These are phyloP conservation scores for Chloropicon primus DNA, from an alignment of 139 green algal genomes.

Conservation along the genomic window DNA sequence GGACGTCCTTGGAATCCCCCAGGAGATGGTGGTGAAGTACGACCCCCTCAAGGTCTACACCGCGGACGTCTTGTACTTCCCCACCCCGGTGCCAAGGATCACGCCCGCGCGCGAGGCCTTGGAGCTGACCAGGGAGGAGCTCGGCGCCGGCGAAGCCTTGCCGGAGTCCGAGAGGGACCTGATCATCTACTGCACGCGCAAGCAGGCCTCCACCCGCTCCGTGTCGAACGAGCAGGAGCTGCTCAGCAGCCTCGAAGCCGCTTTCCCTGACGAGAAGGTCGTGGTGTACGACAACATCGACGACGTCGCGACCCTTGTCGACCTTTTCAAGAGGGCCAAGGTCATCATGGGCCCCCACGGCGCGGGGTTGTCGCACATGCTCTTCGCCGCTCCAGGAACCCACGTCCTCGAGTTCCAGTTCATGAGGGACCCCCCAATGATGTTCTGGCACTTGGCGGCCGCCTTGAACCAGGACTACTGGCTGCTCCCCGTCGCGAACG, in stretches of 20 bases:
- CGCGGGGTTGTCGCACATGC: conserved; percentile 20
- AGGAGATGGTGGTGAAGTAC: conserved; percentile 14
- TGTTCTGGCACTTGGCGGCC: conserved; percentile 24
- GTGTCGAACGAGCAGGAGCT: conserved; percentile 20
- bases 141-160: conserved; percentile 10
- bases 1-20: conserved; percentile 22
- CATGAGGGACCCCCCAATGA: conserved; percentile 18
- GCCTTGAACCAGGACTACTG: conserved; percentile 19
- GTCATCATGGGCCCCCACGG: conserved; percentile 23
- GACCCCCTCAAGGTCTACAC: conserved; percentile 15
- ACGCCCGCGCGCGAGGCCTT: conserved; percentile 19
- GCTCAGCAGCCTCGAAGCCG: conserved; percentile 9
- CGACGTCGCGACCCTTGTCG: not conserved
- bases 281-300: conserved; percentile 7
- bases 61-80: conserved; percentile 18
- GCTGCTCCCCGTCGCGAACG: conserved; percentile 13
- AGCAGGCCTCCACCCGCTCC: not conserved
- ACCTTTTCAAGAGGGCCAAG: conserved; percentile 16
- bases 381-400: conserved; percentile 21
- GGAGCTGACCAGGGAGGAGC: conserved; percentile 3
- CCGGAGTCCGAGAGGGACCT: conserved; percentile 15
- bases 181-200: conserved; percentile 16
- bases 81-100: conserved; percentile 19
- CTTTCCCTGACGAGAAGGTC: conserved; percentile 8
- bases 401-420: conserved; percentile 24